Conservation (phyloP, 108 stramenopile species). For the Schizochytrium sp. region DNA sequence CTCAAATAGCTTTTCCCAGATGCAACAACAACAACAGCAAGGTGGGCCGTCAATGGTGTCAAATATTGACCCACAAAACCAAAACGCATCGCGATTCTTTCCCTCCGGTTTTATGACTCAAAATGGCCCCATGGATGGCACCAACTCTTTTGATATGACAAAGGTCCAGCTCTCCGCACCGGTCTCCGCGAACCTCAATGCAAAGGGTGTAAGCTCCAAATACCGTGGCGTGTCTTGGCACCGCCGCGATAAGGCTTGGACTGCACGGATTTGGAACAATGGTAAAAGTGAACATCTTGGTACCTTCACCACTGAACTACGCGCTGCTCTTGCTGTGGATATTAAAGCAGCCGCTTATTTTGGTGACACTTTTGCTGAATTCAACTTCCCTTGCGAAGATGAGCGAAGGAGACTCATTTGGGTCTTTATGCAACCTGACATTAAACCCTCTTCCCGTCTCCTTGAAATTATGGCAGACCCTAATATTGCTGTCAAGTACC, state of each 20-base stretch:
- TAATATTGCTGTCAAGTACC: conserved; percentile 25
- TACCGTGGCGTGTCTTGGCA: conserved; percentile 53
- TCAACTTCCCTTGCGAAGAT: conserved; percentile 32
- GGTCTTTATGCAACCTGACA: conserved; percentile 29
- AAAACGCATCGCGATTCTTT: too few species aligned
- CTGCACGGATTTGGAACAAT: conserved; percentile 36
- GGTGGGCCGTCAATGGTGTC: too few species aligned
- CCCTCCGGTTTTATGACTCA: too few species aligned
- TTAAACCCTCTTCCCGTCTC: not conserved
- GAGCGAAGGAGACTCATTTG: conserved; percentile 46
- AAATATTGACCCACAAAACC: too few species aligned
- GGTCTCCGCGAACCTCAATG: not conserved
- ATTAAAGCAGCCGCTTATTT: conserved; percentile 46
- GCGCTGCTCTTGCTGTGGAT: conserved; percentile 39
- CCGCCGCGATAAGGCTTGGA: conserved; percentile 44
- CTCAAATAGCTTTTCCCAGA: too few species aligned
- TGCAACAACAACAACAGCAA: too few species aligned
- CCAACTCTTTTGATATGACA: not conserved
- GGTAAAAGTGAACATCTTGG: conserved; percentile 51
- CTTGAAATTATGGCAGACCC: not conserved
- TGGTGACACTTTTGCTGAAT: conserved; percentile 38
- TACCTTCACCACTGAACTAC: conserved; percentile 30
- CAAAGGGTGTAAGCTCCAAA: conserved; percentile 34
- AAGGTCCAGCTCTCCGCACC: not conserved
- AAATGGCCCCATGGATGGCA: too few species aligned